phyloP scores from a whole-genome alignment of 2,329 filamentous ascomycete genomes.

The Talaromyces rugulosus region DNA sequence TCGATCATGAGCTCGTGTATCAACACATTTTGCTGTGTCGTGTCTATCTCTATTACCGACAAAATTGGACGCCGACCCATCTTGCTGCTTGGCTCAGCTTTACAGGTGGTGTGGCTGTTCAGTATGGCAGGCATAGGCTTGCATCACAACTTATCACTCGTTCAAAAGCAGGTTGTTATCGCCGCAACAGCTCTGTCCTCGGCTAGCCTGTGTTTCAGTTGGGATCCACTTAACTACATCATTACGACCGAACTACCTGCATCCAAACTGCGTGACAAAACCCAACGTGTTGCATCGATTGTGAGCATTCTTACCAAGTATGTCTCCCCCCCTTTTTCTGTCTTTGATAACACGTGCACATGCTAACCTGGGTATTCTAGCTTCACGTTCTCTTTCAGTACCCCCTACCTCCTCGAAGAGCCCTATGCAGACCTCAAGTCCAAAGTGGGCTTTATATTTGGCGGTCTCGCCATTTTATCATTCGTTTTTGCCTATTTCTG shows the following conservation, averaged over 20 bases:
- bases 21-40: slow-evolving; percentile 15
- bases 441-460: slow-evolving; percentile 37
- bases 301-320: slow-evolving; percentile 29
- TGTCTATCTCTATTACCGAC: slow-evolving; percentile 12
- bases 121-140: slow-evolving; percentile 37
- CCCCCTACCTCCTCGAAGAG: slow-evolving; percentile 36
- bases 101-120: slow-evolving; percentile 28
- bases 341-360: not conserved
- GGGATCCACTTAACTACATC: slow-evolving; percentile 34
- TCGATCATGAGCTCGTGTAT: slow-evolving; percentile 38
- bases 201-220: slow-evolving; percentile 28
- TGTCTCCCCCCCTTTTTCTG: not conserved
- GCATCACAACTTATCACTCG: slow-evolving; percentile 10
- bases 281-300: slow-evolving; percentile 23
- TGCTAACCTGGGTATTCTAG: not conserved
- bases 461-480: slow-evolving; percentile 20
- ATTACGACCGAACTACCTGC: slow-evolving; percentile 32
- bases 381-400: slow-evolving; percentile 29
- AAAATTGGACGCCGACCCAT: slow-evolving; percentile 13
- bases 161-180: slow-evolving; percentile 25
- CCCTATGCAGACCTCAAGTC: slow-evolving; percentile 31
- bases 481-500: slow-evolving; percentile 22
- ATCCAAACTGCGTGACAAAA: slow-evolving; percentile 26
- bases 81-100: slow-evolving; percentile 22
- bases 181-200: slow-evolving; percentile 29